Evolutionary conservation across 2,329 filamentous ascomycete genomes (phyloP).

Genomic region (Alternaria tenuissima): DNA sequence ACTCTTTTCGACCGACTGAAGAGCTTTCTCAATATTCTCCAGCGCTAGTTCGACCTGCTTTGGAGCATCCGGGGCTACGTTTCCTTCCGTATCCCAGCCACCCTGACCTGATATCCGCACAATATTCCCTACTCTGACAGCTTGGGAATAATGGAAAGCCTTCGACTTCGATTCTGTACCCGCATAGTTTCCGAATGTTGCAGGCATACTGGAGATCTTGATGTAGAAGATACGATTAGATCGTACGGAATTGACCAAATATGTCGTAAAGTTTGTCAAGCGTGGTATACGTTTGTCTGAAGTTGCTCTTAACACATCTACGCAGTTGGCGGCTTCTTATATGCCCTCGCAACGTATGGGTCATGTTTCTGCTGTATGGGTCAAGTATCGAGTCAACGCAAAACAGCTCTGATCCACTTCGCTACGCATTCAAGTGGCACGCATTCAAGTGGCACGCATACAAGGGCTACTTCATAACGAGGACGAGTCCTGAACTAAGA

Average conservation of each 20-base stretch:
- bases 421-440: background rate
- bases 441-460: background rate
- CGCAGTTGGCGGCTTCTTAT: background rate
- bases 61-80: slow-evolving; percentile 10
- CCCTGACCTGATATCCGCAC: slow-evolving; percentile 25
- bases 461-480: background rate
- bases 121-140: slow-evolving; percentile 19
- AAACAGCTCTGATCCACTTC: background rate
- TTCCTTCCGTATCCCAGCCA: slow-evolving; percentile 21
- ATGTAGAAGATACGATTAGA: background rate
- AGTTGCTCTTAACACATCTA: background rate
- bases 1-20: slow-evolving; percentile 12
- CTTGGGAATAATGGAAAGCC: slow-evolving; percentile 21
- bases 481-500: background rate
- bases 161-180: slow-evolving; percentile 16
- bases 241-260: background rate
- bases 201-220: background rate
- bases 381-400: background rate
- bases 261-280: background rate
- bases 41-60: slow-evolving; percentile 52
- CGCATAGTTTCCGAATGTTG: slow-evolving; percentile 13
- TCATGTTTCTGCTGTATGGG: background rate
- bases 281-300: background rate
- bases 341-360: background rate
- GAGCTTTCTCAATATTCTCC: slow-evolving; percentile 62